Evolutionary conservation across 768 basidiomycete genomes (phyloP), one percentile per base, ranked within the genome.

Genomic region (Fomitopsis serialis): DNA sequence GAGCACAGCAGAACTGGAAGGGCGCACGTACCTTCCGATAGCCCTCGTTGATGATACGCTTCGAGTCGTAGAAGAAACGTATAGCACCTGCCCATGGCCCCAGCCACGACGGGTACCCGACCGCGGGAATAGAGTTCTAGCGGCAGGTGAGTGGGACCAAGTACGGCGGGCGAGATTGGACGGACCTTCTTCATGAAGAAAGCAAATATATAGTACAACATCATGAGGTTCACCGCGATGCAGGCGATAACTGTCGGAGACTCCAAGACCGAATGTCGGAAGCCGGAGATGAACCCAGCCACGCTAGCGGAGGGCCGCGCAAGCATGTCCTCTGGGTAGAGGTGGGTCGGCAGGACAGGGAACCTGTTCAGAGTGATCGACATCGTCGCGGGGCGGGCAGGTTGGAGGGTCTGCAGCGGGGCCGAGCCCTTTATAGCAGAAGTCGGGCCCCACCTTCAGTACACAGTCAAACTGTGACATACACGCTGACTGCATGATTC

Each of bases 281-380:
- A 27, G 25, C 46, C 46, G 46, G 23, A 34, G 5, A 47, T 27
- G 46, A 47, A 29, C 15, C 46, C 46, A 29, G 46, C 46, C 24
- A 47, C n/a, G 46, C 25, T 47, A 34, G 46, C 46, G 27, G 46
- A 29, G n/a, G 46, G 46, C 23, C 46, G 10, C n/a, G 23, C 46
- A 13, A 47, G 25, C 23, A 19, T 47, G 46, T 34, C 46, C 29
- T 47, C 46, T 27, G 29, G 3, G 46, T 47, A 47, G 46, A 47
- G 46, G 29, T 6, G 5, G 9, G 46, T 47, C n/a, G 46, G 46
- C 23, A 47, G 46, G 15, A 47, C 46, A 24, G 46, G 46, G 46
- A 47, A 29, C 46, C 46, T 29, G 46, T 47, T 47, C 15, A 47
- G 46, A 32, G 46, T 47, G 46, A 47, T 47, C 46, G 46, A 47